These are phyloP conservation scores for Apiotrichum mycotoxinovorans DNA, from an alignment of 1,284 basidiomycete genomes.

Conservation along the genomic window DNA sequence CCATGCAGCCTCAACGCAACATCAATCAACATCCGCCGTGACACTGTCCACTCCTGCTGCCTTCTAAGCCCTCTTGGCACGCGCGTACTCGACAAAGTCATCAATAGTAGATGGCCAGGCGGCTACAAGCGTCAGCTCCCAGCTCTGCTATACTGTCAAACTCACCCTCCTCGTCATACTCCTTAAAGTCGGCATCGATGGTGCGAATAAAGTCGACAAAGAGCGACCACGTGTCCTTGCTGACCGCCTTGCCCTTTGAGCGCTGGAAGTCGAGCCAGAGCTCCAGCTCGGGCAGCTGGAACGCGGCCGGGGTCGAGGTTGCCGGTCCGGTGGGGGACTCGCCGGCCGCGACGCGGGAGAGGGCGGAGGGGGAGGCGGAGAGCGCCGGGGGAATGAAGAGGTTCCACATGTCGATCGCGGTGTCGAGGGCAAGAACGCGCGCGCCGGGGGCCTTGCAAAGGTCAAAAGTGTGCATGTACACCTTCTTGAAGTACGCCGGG, in stretches of 20 bases:
- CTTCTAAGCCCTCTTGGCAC: conserved; percentile 18
- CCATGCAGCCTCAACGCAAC: background rate
- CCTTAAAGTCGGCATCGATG: conserved; percentile 73
- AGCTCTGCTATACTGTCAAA: background rate
- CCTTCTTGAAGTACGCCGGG: conserved; percentile 72
- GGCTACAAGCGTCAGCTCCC: conserved; percentile 20
- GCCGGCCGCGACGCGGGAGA: conserved; percentile 47
- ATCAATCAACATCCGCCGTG: background rate
- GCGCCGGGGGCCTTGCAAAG: conserved; percentile 73
- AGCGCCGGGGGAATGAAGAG: conserved; percentile 78
- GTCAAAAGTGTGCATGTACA: conserved; percentile 85
- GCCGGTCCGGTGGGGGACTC: conserved; percentile 41
- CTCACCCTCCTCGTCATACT: conserved; percentile 80
- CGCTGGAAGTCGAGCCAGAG: conserved; percentile 80
- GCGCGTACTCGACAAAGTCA: conserved; percentile 49
- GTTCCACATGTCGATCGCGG: conserved; percentile 65
- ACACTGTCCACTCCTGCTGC: background rate
- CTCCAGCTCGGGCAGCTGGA: conserved; percentile 64
- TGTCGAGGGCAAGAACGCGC: conserved; percentile 51
- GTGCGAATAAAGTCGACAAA: conserved; percentile 63
- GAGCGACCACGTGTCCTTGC: conserved; percentile 92
- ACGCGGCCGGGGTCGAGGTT: conserved; percentile 55
- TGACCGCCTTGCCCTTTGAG: conserved; percentile 74
- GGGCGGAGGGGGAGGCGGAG: conserved; percentile 62
- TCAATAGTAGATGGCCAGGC: conserved; percentile 52